Conservation (phyloP, 192 early-diverging fungal genomes). For the Endogone sp. region DNA sequence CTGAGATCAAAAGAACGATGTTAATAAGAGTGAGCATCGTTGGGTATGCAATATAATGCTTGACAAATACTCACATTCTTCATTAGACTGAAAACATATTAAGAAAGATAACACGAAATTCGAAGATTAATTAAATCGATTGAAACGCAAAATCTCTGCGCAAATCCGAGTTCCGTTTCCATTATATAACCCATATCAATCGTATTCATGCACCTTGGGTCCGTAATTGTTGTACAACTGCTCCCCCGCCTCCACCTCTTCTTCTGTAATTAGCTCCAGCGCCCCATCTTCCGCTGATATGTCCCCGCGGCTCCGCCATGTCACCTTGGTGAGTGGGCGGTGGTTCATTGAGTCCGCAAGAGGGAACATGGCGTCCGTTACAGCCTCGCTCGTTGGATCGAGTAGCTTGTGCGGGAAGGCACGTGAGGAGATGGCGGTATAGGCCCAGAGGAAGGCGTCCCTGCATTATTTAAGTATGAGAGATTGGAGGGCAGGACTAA, state of each 20-base stretch:
- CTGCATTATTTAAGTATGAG: constrained; percentile 21
- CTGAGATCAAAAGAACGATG: constrained; percentile 9
- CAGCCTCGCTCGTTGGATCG: constrained; percentile 23
- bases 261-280: constrained; percentile 40
- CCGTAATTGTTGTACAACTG: constrained; percentile 69
- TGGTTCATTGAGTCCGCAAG: constrained; percentile 67
- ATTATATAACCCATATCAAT: not conserved
- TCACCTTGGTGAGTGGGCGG: constrained; percentile 44
- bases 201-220: constrained; percentile 50
- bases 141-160: not conserved
- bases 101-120: constrained; percentile 1
- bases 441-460: constrained; percentile 58
- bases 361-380: constrained; percentile 51
- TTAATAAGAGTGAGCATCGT: no score
- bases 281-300: constrained; percentile 19
- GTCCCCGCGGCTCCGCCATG: constrained; percentile 44
- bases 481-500: not conserved
- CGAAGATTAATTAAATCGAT: not conserved
- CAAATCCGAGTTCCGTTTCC: not conserved
- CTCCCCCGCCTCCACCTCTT: constrained; percentile 28
- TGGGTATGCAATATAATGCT: not conserved
- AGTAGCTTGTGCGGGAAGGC: constrained; percentile 56
- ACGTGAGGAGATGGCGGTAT: constrained; percentile 49
- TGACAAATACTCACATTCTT: constrained; percentile 48
- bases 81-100: constrained; percentile 46